These are phyloP conservation scores for Beauveria medogensis DNA, from an alignment of 2,329 filamentous ascomycete species.

Conservation along the genomic window DNA sequence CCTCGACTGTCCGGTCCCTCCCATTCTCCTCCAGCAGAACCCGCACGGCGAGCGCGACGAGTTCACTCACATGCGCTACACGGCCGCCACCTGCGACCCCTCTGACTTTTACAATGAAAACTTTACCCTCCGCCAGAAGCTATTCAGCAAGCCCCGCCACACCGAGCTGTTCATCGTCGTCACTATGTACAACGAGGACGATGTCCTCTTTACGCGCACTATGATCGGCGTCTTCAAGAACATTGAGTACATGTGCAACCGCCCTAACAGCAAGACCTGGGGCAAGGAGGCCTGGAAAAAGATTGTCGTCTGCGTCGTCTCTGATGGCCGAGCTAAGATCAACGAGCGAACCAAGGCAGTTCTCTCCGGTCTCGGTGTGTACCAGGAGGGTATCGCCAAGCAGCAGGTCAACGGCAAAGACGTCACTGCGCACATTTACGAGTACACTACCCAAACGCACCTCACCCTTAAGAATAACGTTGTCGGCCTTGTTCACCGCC, in stretches of 20 bases:
- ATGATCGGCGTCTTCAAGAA: constrained; percentile 99
- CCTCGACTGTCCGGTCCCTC: constrained; percentile 91
- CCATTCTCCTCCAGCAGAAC: constrained; percentile 76
- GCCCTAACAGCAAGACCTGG: constrained; percentile 93
- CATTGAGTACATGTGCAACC: constrained; percentile 94
- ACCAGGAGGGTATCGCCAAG: constrained; percentile 97
- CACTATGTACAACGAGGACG: constrained; percentile 99
- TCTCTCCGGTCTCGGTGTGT: constrained; percentile 87
- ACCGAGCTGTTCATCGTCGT: constrained; percentile 95
- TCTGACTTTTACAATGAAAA: constrained; percentile 79
- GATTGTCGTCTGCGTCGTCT: constrained; percentile 96
- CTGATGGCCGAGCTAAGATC: constrained; percentile 94
- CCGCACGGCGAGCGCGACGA: constrained; percentile 89
- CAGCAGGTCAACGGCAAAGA: constrained; percentile 95
- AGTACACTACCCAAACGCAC: constrained; percentile 82
- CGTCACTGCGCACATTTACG: constrained; percentile 96
- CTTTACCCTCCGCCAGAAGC: constrained; percentile 82
- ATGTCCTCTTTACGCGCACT: constrained; percentile 88
- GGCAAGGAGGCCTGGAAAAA: constrained; percentile 99
- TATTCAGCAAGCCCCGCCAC: constrained; percentile 86
- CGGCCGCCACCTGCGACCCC: constrained; percentile 90
- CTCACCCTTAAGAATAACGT: constrained; percentile 85
- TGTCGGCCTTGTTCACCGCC: constrained; percentile 74
- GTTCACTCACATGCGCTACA: constrained; percentile 86
- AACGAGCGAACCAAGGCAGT: constrained; percentile 85